Evolutionary conservation across 805 yeast genomes (phyloP).

Genomic region (Metschnikowia matae): DNA sequence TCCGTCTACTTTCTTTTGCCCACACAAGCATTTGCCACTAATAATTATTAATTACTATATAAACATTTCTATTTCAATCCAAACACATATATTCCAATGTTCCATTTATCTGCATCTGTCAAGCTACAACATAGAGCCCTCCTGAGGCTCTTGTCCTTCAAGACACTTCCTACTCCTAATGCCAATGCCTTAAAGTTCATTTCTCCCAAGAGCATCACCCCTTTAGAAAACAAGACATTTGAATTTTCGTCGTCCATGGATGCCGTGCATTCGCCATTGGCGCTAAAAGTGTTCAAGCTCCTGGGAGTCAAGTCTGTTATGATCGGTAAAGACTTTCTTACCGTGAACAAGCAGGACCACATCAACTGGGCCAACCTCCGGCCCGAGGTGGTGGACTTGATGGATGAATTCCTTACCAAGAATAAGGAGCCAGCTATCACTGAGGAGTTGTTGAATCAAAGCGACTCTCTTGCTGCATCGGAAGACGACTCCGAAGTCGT

Average conservation of each 20-base stretch:
- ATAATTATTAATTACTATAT: background rate
- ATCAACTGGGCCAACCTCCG: constrained; percentile 54
- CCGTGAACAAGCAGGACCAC: constrained; percentile 63
- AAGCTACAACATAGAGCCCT: constrained; percentile 1
- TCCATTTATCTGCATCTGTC: background rate
- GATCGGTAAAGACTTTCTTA: constrained; percentile 71
- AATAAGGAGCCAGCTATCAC: constrained; percentile 38
- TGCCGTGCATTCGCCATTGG: constrained; percentile 61
- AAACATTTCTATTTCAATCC: no score
- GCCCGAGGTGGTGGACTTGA: constrained; percentile 61
- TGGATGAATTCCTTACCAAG: constrained; percentile 44
- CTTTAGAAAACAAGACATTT: constrained; percentile 44
- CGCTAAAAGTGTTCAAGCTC: constrained; percentile 53
- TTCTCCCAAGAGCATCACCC: constrained; percentile 46
- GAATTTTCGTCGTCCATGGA: constrained; percentile 52
- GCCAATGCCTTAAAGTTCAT: constrained; percentile 71
- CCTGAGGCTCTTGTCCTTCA: constrained; percentile 30
- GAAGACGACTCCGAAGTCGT: constrained; percentile 67
- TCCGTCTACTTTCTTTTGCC: background rate
- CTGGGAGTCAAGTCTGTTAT: constrained; percentile 66
- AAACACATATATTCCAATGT: background rate
- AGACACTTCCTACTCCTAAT: constrained; percentile 64
- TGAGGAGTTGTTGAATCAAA: constrained; percentile 36
- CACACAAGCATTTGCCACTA: background rate
- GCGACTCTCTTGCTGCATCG: constrained; percentile 40